phyloP scores from a whole-genome alignment of 2,329 filamentous ascomycete genomes.

The Metarhizium rileyi region DNA sequence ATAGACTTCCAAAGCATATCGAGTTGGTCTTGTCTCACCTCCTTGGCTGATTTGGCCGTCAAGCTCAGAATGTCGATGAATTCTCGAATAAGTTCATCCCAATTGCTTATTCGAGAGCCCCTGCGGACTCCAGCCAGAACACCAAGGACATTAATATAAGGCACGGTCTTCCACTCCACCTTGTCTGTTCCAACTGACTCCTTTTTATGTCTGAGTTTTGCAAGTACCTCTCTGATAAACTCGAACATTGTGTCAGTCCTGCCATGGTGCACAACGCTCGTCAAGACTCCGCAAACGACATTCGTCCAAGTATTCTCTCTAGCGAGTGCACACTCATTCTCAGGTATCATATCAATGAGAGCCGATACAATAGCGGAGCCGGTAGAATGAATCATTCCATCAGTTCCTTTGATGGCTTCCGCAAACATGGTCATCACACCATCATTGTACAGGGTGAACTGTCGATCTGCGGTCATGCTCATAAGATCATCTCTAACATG shows the following conservation, averaged over 20 bases:
- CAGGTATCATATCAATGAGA: conserved; percentile 41
- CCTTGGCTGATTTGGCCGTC: conserved; percentile 30
- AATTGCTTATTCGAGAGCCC: conserved; percentile 63
- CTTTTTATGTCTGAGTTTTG: conserved; percentile 32
- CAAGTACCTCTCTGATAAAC: conserved; percentile 52
- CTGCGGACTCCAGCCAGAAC: conserved; percentile 70
- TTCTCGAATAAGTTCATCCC: conserved; percentile 53
- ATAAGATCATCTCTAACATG: conserved; percentile 63
- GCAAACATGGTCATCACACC: conserved; percentile 89
- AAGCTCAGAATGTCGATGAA: conserved; percentile 42
- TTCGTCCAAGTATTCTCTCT: conserved; percentile 46
- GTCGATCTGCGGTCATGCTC: conserved; percentile 39
- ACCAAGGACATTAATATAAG: conserved; percentile 53
- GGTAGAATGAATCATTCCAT: conserved; percentile 49
- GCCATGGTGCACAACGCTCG: conserved; percentile 75
- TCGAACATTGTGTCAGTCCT: conserved; percentile 63
- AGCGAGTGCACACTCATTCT: conserved; percentile 37
- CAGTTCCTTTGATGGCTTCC: conserved; percentile 63
- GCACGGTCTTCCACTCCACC: conserved; percentile 28
- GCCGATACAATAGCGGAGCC: conserved; percentile 43
- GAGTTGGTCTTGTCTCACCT: conserved; percentile 25
- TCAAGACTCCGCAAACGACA: conserved; percentile 66
- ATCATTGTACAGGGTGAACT: conserved; percentile 65
- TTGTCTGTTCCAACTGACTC: conserved; percentile 17
- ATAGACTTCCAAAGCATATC: conserved; percentile 46